A percentile compares a stretch with the other conserved stretches of the same genome.
phyloP scores from a whole-genome alignment of 2,329 filamentous ascomycete genomes.

The Chrysoporthe deuterocubensis region DNA sequence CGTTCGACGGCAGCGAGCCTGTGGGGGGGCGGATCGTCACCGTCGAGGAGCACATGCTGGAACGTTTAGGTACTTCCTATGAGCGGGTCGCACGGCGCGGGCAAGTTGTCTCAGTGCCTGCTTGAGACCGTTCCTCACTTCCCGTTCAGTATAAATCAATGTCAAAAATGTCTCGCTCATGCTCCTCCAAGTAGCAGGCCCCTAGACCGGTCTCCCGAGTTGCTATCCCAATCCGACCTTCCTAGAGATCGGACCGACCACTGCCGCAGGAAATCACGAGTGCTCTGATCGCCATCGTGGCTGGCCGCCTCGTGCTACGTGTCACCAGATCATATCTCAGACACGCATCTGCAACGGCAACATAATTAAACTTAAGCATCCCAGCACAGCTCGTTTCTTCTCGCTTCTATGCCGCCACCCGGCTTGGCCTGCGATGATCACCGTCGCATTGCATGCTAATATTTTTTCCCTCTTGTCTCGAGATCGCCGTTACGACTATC shows the following conservation, averaged over 20 bases:
- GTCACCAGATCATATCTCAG: constrained; percentile 5
- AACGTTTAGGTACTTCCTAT: constrained; percentile 37
- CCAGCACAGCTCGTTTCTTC: neutral
- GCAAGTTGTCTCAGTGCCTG: constrained; percentile 17
- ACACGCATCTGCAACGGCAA: neutral
- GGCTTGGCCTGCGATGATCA: neutral
- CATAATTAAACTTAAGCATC: no score
- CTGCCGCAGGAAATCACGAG: neutral
- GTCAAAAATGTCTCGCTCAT: neutral
- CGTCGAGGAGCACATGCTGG: constrained; percentile 40
- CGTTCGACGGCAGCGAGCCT: constrained; percentile 38
- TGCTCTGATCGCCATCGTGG: neutral
- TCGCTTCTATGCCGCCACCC: no score
- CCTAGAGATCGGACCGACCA: neutral
- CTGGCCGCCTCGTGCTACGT: neutral
- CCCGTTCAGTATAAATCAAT: neutral
- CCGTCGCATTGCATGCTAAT: constrained; percentile 1
- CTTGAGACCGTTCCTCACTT: neutral
- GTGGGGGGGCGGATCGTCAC: constrained; percentile 34
- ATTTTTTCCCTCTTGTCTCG: neutral
- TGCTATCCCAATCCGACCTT: no score
- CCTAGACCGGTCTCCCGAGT: no score
- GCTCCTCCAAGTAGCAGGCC: no score
- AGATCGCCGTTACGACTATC: neutral
- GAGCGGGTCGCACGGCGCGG: constrained; percentile 25